Conservation (phyloP, 2,329 filamentous ascomycete genomes). For the Colletotrichum tofieldiae region DNA sequence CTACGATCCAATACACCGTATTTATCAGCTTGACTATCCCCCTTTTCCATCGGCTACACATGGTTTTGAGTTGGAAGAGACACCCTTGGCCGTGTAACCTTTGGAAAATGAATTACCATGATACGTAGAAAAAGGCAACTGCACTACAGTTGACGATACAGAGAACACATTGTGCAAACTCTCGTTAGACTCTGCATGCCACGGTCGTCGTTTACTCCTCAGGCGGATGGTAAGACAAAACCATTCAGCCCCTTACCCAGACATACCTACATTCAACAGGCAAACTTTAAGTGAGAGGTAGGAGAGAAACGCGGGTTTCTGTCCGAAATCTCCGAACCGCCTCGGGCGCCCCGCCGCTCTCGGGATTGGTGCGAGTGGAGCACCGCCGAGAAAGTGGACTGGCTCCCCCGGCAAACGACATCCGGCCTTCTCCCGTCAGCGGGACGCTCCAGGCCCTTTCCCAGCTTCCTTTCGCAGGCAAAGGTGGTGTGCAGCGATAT, state of each 20-base stretch:
- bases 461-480: conserved; percentile 2
- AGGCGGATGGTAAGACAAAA: not conserved
- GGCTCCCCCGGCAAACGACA: conserved; percentile 23
- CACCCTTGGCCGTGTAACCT: not conserved
- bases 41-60: not conserved
- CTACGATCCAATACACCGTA: not conserved
- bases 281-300: not conserved
- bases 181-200: not conserved
- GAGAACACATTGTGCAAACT: not conserved
- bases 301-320: conserved; percentile 11
- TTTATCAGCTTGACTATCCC: not conserved
- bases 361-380: conserved; percentile 12
- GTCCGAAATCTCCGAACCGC: conserved; percentile 23
- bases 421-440: not conserved
- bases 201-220: not conserved
- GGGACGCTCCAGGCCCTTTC: not conserved
- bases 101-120: not conserved
- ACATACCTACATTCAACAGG: not conserved
- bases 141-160: not conserved
- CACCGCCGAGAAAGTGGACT: conserved; percentile 38
- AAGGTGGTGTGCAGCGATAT: conserved; percentile 24
- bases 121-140: not conserved
- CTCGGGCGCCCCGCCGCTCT: conserved; percentile 23
- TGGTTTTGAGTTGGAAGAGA: not conserved
- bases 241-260: conserved; percentile 5